Evolutionary conservation across 441 rosid species (phyloP).

Genomic region (Dalechampia spathulata): DNA sequence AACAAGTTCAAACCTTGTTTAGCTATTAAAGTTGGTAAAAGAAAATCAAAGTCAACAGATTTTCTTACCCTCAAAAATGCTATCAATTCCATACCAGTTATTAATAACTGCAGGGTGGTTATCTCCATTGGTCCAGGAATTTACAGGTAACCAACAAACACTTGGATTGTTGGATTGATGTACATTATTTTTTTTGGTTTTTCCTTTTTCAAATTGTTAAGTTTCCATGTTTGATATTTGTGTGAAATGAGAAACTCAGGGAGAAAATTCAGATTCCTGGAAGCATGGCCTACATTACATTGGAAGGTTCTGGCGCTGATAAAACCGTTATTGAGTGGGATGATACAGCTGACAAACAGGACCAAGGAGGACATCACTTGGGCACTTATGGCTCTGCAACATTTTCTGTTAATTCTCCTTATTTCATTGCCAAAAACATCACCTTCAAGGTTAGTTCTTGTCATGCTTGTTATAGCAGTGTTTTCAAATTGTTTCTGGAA

Average conservation of each 20-base stretch:
- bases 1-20: constrained; percentile 33
- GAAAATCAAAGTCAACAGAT: constrained; percentile 12
- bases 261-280: constrained; percentile 47
- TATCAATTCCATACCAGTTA: constrained; percentile 26
- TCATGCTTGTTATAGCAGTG: too few relatives aligned
- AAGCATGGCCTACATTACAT: constrained; percentile 37
- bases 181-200: neutral
- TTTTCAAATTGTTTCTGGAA: too few relatives aligned
- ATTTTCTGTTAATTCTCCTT: constrained; percentile 45
- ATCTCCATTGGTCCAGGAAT: constrained; percentile 28
- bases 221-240: too few relatives aligned
- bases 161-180: neutral
- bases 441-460: constrained; percentile 34
- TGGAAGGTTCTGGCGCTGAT: constrained; percentile 37
- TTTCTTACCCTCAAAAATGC: constrained; percentile 27
- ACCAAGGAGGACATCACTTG: constrained; percentile 26
- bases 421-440: constrained; percentile 45
- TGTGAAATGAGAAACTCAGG: constrained; percentile 9
- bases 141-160: constrained; percentile 20
- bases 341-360: constrained; percentile 33
- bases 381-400: constrained; percentile 52
- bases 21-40: constrained; percentile 27
- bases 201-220: too few relatives aligned
- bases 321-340: constrained; percentile 40
- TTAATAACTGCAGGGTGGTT: constrained; percentile 32